Evolutionary conservation across 331 rosid genomes (phyloP).

Genomic region (Prunus yedoensis): DNA sequence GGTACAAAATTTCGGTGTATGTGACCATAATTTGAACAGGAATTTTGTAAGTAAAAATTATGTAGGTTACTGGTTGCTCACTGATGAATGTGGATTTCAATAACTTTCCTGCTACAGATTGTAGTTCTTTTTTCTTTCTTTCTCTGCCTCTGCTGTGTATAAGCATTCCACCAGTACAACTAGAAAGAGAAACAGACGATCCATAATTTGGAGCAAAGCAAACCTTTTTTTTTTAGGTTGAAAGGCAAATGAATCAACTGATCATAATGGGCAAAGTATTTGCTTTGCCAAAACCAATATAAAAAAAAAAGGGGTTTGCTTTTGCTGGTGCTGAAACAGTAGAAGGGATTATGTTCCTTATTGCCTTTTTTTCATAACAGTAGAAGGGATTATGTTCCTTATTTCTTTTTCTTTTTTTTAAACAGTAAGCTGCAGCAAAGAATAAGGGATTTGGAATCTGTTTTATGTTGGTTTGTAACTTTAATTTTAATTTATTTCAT

Average conservation of each 20-base stretch:
- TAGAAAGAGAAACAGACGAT: neutral
- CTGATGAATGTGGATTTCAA: neutral
- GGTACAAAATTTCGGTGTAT: neutral
- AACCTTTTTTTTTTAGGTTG: neutral
- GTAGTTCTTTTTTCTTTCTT: neutral
- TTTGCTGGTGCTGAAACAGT: neutral
- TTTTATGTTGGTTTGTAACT: too few species aligned
- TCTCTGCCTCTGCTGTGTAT: neutral
- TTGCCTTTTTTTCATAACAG: too few species aligned
- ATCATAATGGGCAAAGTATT: too few species aligned
- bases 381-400: too few species aligned
- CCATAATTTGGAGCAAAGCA: neutral
- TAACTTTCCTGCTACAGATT: neutral
- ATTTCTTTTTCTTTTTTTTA: too few species aligned
- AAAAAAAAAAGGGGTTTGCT: neutral
- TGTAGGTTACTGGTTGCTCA: neutral
- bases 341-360: too few species aligned
- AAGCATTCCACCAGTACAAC: too few species aligned
- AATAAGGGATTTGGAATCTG: too few species aligned
- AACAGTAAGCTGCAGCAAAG: too few species aligned
- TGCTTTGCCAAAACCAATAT: neutral
- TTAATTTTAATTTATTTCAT: too few species aligned
- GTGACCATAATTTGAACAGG: constrained; percentile 12
- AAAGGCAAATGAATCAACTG: neutral
- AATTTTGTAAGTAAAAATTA: constrained; percentile 39